A percentile compares a stretch with the other conserved stretches of the same genome.
Evolutionary conservation across 2,329 filamentous ascomycete species (phyloP).

Genomic region (Cryphonectria japonica): DNA sequence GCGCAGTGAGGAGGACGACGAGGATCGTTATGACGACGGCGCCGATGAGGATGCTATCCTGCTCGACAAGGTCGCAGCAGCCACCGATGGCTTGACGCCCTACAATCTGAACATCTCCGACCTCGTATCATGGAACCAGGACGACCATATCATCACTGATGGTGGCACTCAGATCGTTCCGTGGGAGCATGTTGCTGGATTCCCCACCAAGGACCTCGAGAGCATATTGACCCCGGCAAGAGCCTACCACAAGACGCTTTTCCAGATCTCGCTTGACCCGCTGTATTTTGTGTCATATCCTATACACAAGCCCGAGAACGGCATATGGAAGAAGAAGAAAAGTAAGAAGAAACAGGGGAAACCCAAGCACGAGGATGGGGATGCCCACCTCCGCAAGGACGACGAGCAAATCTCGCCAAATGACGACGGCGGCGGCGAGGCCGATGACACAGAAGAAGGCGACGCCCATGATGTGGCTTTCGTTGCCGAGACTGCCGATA

Average conservation of each 20-base stretch:
- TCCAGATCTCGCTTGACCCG: conserved; percentile 81
- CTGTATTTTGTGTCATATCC: conserved; percentile 82
- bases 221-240: conserved; percentile 77
- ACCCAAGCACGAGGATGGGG: conserved; percentile 37
- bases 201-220: conserved; percentile 76
- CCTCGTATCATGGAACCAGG: conserved; percentile 51
- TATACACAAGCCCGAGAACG: conserved; percentile 78
- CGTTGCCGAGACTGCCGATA: conserved; percentile 39
- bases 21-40: conserved; percentile 43
- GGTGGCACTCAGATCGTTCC: conserved; percentile 62
- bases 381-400: conserved; percentile 32
- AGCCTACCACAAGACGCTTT: conserved; percentile 78
- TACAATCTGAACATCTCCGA: conserved; percentile 42
- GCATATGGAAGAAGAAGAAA: conserved; percentile 73
- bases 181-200: conserved; percentile 75
- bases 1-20: conserved; percentile 42
- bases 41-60: conserved; percentile 57
- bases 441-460: conserved; percentile 24
- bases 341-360: conserved; percentile 47
- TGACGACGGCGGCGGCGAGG: conserved; percentile 30
- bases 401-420: conserved; percentile 38
- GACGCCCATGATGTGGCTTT: conserved; percentile 28
- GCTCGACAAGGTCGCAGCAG: conserved; percentile 50
- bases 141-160: conserved; percentile 59
- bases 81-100: conserved; percentile 38